Conservation (phyloP, 2,329 filamentous ascomycete species). For the Cladobotryum mycophilum region DNA sequence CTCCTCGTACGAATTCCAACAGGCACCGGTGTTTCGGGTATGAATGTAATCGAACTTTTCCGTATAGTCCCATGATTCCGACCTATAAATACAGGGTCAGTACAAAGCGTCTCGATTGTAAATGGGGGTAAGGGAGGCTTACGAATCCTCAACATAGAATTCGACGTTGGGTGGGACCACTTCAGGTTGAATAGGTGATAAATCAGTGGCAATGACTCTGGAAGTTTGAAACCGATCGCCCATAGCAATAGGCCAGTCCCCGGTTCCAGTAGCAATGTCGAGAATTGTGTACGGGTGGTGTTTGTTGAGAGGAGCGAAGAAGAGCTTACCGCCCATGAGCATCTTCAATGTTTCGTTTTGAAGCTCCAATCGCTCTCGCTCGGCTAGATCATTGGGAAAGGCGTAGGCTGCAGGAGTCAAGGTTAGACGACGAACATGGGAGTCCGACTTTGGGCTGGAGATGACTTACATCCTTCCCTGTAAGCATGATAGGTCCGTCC, state of each 20-base stretch:
- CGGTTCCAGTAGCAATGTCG: conserved; percentile 41
- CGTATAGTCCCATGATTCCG: conserved; percentile 45
- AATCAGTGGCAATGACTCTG: conserved; percentile 56
- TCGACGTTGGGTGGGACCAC: conserved; percentile 66
- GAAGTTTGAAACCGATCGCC: conserved; percentile 55
- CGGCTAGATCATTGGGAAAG: conserved; percentile 39
- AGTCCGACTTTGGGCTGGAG: neutral
- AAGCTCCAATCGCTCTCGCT: conserved; percentile 35
- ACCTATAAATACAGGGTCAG: conserved; percentile 23
- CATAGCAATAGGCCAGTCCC: conserved; percentile 62
- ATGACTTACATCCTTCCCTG: conserved; percentile 36
- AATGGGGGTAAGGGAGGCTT: conserved; percentile 14
- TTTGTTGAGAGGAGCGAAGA: conserved; percentile 36
- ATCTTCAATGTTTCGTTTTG: conserved; percentile 33
- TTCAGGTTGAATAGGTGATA: conserved; percentile 61
- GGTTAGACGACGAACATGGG: conserved; percentile 6
- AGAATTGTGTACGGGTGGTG: conserved; percentile 31
- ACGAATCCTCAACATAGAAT: conserved; percentile 64
- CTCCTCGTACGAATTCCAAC: conserved; percentile 42
- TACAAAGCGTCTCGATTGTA: neutral
- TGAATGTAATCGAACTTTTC: conserved; percentile 52
- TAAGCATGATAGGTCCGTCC: conserved; percentile 44
- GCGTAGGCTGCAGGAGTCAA: conserved; percentile 31
- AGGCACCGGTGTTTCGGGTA: conserved; percentile 42
- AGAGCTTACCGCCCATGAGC: conserved; percentile 34